phyloP scores from a whole-genome alignment of 75 land plant genomes.

The Pinus taeda region DNA sequence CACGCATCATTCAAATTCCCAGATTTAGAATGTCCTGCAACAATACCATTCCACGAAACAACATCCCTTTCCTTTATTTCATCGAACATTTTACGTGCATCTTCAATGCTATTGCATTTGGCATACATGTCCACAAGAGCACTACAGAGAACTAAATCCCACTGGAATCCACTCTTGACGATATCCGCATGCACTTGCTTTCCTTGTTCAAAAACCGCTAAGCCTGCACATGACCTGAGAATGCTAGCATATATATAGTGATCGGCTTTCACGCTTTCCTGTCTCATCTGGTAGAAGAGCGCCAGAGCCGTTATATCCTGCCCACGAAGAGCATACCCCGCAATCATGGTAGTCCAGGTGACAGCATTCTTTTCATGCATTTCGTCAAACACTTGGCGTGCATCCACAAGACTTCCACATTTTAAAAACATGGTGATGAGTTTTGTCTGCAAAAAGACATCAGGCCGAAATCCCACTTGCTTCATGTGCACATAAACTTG shows the following conservation, averaged over 20 bases:
- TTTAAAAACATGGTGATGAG: slow-evolving; percentile 41
- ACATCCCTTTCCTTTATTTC: slow-evolving; percentile 31
- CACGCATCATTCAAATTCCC: slow-evolving; percentile 36
- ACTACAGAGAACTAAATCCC: slow-evolving; percentile 48
- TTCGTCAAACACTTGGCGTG: slow-evolving; percentile 39
- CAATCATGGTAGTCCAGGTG: slow-evolving; percentile 58
- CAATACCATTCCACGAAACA: slow-evolving; percentile 50
- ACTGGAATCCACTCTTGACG: slow-evolving; percentile 27
- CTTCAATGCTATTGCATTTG: slow-evolving; percentile 9
- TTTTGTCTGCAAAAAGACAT: slow-evolving; percentile 42
- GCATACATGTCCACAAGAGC: slow-evolving; percentile 39
- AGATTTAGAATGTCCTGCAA: slow-evolving; percentile 59
- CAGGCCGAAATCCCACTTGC: slow-evolving; percentile 25
- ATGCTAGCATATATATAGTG: slow-evolving; percentile 23
- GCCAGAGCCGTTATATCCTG: slow-evolving; percentile 15
- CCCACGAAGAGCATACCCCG: slow-evolving; percentile 32
- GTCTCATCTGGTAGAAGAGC: slow-evolving; percentile 36
- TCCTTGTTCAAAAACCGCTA: slow-evolving; percentile 20
- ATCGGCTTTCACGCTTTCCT: slow-evolving; percentile 25
- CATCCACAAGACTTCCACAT: slow-evolving; percentile 16
- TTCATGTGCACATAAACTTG: slow-evolving; percentile 31
- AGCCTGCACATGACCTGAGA: slow-evolving; percentile 39
- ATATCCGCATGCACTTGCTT: slow-evolving; percentile 33
- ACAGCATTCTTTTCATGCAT: slow-evolving; percentile 42
- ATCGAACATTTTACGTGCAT: slow-evolving; percentile 28